phyloP scores from a whole-genome alignment of 2,329 filamentous ascomycete genomes.

The Cadophora malorum region DNA sequence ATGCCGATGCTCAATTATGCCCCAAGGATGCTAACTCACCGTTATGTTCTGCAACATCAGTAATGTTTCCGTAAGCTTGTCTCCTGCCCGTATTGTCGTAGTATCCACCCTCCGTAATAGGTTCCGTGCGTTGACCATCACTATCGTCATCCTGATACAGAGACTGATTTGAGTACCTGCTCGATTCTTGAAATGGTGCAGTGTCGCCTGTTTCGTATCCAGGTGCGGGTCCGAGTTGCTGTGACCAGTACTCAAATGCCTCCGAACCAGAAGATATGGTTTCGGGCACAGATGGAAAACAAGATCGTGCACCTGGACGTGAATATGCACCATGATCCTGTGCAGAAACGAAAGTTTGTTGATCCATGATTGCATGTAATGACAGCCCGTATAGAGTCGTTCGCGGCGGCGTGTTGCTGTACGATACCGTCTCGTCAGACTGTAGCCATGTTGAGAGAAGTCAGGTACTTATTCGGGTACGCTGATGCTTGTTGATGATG shows the following conservation, averaged over 20 bases:
- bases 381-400: neutral
- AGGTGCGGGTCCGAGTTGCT: neutral
- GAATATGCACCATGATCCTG: neutral
- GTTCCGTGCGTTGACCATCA: neutral
- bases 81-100: neutral
- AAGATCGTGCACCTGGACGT: neutral
- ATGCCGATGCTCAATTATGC: neutral
- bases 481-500: too few relatives aligned
- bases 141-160: too few relatives aligned
- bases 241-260: neutral
- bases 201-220: neutral
- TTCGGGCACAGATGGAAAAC: neutral
- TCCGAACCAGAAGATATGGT: neutral
- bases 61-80: neutral
- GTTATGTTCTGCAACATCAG: neutral
- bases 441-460: neutral
- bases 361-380: neutral
- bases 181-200: neutral
- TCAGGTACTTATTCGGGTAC: too few relatives aligned
- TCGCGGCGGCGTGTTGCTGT: neutral
- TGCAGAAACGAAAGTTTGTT: neutral
- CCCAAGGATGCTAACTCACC: neutral
- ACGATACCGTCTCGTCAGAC: neutral
- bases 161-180: neutral
- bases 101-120: neutral